Evolutionary conservation across 2,329 filamentous ascomycete genomes (phyloP).

Genomic region (Macroventuria anomochaeta): DNA sequence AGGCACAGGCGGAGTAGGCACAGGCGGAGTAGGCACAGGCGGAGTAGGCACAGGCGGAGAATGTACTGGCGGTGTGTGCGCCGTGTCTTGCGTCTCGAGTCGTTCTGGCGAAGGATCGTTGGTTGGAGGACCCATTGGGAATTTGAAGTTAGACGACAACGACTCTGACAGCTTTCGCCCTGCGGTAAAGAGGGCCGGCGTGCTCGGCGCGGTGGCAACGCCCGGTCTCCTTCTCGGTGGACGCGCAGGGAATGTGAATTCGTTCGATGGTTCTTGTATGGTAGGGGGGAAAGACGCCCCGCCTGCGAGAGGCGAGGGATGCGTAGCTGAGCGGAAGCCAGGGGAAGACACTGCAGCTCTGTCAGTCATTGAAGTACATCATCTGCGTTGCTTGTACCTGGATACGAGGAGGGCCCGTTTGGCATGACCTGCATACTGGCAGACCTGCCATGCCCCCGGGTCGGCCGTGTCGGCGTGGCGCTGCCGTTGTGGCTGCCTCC

Average conservation of each 20-base stretch:
- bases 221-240: conserved; percentile 38
- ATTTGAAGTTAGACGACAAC: conserved; percentile 62
- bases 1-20: neutral
- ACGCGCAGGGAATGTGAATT: conserved; percentile 41
- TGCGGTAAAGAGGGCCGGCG: conserved; percentile 48
- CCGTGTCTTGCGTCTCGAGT: conserved; percentile 37
- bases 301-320: conserved; percentile 54
- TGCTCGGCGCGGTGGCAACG: conserved; percentile 48
- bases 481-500: conserved; percentile 39
- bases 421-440: conserved; percentile 80
- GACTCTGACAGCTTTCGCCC: conserved; percentile 51
- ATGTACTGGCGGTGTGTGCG: neutral
- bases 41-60: neutral
- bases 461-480: conserved; percentile 53
- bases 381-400: conserved; percentile 29
- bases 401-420: conserved; percentile 46
- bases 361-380: conserved; percentile 24
- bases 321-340: conserved; percentile 40
- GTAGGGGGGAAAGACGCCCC: conserved; percentile 48
- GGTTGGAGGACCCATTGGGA: conserved; percentile 55
- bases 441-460: conserved; percentile 74
- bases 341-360: conserved; percentile 36
- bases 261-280: conserved; percentile 32
- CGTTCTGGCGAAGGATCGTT: conserved; percentile 40
- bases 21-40: neutral